Conservation (phyloP, 495 filamentous ascomycete genomes). For the Astrothelium macrocarpum region DNA sequence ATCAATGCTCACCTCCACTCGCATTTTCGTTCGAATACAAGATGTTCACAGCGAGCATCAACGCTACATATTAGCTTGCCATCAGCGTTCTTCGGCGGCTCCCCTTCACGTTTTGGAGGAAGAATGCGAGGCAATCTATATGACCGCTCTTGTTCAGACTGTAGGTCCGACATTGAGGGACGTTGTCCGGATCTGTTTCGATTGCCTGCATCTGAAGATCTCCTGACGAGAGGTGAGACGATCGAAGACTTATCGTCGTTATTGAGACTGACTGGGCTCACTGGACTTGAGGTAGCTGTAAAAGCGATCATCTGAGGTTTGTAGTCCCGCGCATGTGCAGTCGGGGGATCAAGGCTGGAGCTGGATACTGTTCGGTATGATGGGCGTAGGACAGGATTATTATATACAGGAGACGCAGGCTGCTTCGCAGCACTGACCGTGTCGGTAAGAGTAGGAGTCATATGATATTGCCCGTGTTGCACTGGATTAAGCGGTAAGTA, state of each 20-base stretch:
- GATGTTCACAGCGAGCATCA: slow-evolving; percentile 46
- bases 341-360: neutral
- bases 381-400: neutral
- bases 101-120: slow-evolving; percentile 29
- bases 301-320: neutral
- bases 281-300: neutral
- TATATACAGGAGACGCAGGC: neutral
- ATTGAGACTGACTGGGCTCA: slow-evolving; percentile 12
- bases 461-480: neutral
- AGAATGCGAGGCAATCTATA: neutral
- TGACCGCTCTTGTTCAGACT: slow-evolving; percentile 1
- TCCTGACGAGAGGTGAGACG: neutral
- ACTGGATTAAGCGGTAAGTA: no score
- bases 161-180: slow-evolving; percentile 13
- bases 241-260: neutral
- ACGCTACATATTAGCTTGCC: slow-evolving; percentile 61
- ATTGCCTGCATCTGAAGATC: slow-evolving; percentile 3
- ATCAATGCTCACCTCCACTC: slow-evolving; percentile 71
- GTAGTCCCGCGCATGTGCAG: neutral
- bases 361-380: neutral
- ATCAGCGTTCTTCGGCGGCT: slow-evolving; percentile 55
- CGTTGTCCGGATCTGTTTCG: slow-evolving; percentile 9
- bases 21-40: slow-evolving; percentile 68
- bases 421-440: neutral
- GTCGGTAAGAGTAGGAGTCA: neutral